Conservation (phyloP, 176 grass and related monocot species). For the Pontederia paniculata region DNA sequence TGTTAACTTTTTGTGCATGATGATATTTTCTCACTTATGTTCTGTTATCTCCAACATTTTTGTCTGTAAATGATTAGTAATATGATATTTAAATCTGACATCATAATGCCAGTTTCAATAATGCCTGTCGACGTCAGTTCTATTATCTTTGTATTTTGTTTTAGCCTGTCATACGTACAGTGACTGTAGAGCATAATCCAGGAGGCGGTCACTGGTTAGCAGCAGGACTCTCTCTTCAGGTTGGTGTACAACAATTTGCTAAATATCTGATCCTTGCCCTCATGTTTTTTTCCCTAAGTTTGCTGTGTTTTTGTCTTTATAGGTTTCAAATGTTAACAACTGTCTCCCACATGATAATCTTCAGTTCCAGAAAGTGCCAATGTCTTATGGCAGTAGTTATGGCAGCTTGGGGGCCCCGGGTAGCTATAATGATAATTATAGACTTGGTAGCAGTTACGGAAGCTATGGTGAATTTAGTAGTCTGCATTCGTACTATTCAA, state of each 20-base stretch:
- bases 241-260: conserved; percentile 20
- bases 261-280: neutral
- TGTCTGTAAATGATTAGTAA: no score
- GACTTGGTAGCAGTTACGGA: conserved; percentile 66
- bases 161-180: conserved; percentile 67
- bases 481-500: conserved; percentile 54
- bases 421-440: conserved; percentile 65
- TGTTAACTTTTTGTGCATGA: no score
- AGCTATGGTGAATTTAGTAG: conserved; percentile 62
- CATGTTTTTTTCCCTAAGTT: neutral
- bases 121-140: neutral
- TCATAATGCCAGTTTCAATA: neutral
- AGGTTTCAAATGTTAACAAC: conserved; percentile 68
- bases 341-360: conserved; percentile 39
- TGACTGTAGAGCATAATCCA: conserved; percentile 95
- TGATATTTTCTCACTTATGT: no score
- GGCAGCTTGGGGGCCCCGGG: conserved; percentile 68
- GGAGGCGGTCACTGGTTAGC: conserved; percentile 86
- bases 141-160: conserved; percentile 29
- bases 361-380: conserved; percentile 48
- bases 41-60: no score
- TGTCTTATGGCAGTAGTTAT: conserved; percentile 84
- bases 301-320: conserved; percentile 27
- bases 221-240: conserved; percentile 93
- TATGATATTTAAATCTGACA: neutral